A percentile compares a stretch with the other conserved stretches of the same genome.
Evolutionary conservation across 495 filamentous ascomycete genomes (phyloP).

Genomic region (Cudoniella acicularis): DNA sequence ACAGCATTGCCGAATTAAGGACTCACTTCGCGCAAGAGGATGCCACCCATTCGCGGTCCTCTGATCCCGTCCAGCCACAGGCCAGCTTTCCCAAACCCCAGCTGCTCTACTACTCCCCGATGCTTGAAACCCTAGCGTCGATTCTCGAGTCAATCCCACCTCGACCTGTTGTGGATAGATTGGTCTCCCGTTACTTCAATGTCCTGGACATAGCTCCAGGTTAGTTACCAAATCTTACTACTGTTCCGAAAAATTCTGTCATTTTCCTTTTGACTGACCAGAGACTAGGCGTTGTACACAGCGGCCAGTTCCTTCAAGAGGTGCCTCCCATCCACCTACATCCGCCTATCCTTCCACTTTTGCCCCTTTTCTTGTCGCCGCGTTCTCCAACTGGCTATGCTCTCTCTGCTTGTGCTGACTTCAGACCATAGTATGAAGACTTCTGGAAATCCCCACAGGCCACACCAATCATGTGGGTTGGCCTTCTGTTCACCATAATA

Average conservation of each 20-base stretch:
- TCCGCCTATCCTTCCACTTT: neutral
- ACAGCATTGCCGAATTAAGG: too few species aligned
- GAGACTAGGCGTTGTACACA: conserved; percentile 28
- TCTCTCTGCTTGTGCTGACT: too few species aligned
- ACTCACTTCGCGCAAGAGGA: conserved; percentile 11
- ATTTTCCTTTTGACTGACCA: conserved; percentile 6
- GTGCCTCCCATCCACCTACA: conserved; percentile 11
- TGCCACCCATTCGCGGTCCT: neutral
- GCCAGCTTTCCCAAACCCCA: neutral
- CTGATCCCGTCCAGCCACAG: neutral
- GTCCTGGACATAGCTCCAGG: conserved; percentile 26
- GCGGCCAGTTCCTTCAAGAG: conserved; percentile 32
- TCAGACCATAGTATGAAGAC: conserved; percentile 37
- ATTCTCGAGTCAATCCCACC: conserved; percentile 24
- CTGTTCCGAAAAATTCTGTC: conserved; percentile 9
- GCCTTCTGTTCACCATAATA: conserved; percentile 40
- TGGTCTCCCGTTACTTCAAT: conserved; percentile 26
- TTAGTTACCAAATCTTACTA: conserved; percentile 26
- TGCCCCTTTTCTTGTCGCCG: neutral
- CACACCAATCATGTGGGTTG: conserved; percentile 43
- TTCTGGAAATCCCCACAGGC: conserved; percentile 40
- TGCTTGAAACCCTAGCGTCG: conserved; percentile 2
- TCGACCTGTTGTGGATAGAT: conserved; percentile 18
- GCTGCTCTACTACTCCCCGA: conserved; percentile 22
- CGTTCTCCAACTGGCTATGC: too few species aligned